phyloP scores from a whole-genome alignment of 768 basidiomycete species.

The Lyophyllum atratum region DNA sequence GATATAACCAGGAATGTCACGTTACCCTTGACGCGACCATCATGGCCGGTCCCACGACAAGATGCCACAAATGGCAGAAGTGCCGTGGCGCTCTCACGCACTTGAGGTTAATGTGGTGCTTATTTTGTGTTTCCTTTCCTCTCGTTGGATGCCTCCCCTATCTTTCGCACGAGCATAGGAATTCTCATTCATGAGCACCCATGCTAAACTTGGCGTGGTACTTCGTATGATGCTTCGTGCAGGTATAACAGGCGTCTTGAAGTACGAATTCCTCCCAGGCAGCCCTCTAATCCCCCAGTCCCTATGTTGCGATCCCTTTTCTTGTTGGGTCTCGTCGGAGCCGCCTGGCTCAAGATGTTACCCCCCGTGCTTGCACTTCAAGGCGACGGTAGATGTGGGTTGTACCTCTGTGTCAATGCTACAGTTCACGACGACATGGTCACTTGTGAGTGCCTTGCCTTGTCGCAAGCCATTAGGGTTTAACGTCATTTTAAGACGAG shows the following conservation, averaged over 20 bases:
- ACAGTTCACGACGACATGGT: slow-evolving; percentile 41
- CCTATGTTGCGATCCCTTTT: slow-evolving; percentile 15
- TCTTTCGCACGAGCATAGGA: slow-evolving; percentile 17
- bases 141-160: slow-evolving; percentile 20
- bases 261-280: slow-evolving; percentile 1
- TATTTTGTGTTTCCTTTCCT: slow-evolving; percentile 21
- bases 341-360: slow-evolving; percentile 22
- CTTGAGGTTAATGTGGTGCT: slow-evolving; percentile 7
- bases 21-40: too few relatives aligned
- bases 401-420: slow-evolving; percentile 49
- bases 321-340: slow-evolving; percentile 13
- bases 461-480: background rate
- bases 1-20: slow-evolving; percentile 2
- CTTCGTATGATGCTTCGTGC: background rate
- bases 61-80: background rate
- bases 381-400: slow-evolving; percentile 46
- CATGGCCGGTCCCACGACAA: slow-evolving; percentile 16
- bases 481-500: slow-evolving; percentile 36
- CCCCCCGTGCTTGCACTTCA: slow-evolving; percentile 29
- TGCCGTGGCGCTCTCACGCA: slow-evolving; percentile 11
- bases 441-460: slow-evolving; percentile 41
- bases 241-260: slow-evolving; percentile 7
- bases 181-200: background rate
- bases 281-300: background rate
- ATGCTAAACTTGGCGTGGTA: background rate